These are phyloP conservation scores for Silene uniflora DNA, from an alignment of 148 eudicot species.

Conservation along the genomic window DNA sequence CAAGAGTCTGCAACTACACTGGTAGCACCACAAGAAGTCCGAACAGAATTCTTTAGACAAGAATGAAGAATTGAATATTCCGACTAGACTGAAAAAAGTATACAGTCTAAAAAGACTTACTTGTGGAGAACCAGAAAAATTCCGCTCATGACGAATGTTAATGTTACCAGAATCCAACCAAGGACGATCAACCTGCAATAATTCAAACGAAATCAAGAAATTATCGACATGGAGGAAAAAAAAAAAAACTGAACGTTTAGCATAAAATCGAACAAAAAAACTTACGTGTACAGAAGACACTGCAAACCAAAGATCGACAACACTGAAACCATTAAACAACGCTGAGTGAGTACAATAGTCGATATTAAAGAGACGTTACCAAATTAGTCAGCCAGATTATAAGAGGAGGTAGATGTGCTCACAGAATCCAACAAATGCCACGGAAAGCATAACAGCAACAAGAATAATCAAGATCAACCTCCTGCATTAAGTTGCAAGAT, in stretches of 20 bases:
- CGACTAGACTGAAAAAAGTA: not conserved
- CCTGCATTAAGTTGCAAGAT: slow-evolving; percentile 42
- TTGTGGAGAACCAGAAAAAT: slow-evolving; percentile 77
- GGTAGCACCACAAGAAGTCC: slow-evolving; percentile 3
- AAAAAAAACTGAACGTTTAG: slow-evolving; percentile 5
- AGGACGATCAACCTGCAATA: slow-evolving; percentile 61
- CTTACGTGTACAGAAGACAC: slow-evolving; percentile 82
- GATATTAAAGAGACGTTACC: not conserved
- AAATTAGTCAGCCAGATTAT: not conserved
- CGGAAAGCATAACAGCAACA: slow-evolving; percentile 76
- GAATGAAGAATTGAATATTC: not conserved
- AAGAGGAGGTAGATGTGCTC: slow-evolving; percentile 25
- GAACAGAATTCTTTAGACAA: not conserved
- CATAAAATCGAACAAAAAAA: slow-evolving; percentile 8
- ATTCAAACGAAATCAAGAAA: not conserved
- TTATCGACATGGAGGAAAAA: not conserved
- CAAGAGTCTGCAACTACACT: slow-evolving; percentile 88
- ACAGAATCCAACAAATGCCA: slow-evolving; percentile 81
- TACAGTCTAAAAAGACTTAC: slow-evolving; percentile 40
- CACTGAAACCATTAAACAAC: slow-evolving; percentile 46
- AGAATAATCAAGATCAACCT: slow-evolving; percentile 52
- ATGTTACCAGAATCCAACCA: slow-evolving; percentile 82
- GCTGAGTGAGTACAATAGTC: slow-evolving; percentile 9
- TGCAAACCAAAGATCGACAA: slow-evolving; percentile 74
- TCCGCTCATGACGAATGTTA: slow-evolving; percentile 72